phyloP scores from a whole-genome alignment of 148 eudicot species.

The Cornus suecica region DNA sequence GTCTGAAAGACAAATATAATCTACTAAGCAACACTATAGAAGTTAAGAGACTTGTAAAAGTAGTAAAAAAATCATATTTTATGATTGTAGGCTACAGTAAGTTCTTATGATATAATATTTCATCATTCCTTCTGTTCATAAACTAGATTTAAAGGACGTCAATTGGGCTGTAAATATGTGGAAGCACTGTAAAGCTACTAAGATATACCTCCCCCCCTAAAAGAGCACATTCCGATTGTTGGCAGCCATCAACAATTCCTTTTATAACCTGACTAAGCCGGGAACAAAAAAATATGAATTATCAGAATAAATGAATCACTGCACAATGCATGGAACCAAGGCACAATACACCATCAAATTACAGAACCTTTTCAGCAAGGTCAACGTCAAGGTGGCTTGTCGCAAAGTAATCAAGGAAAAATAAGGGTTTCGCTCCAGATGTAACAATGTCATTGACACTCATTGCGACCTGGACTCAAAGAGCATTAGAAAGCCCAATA shows the following conservation, averaged over 20 bases:
- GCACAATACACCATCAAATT: background rate
- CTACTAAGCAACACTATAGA: background rate
- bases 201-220: slow-evolving; percentile 92
- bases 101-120: too few species aligned
- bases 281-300: background rate
- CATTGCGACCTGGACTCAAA: slow-evolving; percentile 79
- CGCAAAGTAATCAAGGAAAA: slow-evolving; percentile 93
- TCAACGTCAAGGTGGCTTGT: slow-evolving; percentile 94
- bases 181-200: slow-evolving; percentile 1
- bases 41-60: background rate
- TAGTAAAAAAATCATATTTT: too few species aligned
- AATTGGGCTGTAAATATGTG: background rate
- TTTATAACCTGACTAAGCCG: slow-evolving; percentile 60
- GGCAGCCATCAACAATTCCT: slow-evolving; percentile 95
- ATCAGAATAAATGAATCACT: background rate
- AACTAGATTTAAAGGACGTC: too few species aligned
- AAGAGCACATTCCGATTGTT: slow-evolving; percentile 82
- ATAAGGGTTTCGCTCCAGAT: slow-evolving; percentile 91
- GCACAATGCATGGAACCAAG: background rate
- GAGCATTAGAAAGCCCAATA: slow-evolving; percentile 2
- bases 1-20: slow-evolving; percentile 49
- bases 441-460: slow-evolving; percentile 95
- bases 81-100: too few species aligned
- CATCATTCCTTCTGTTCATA: background rate
- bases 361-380: slow-evolving; percentile 78